Evolutionary conservation across 352 stramenopile species (phyloP), one percentile per base, ranked within the genome.

Genomic region (Pythium myriotylum): DNA sequence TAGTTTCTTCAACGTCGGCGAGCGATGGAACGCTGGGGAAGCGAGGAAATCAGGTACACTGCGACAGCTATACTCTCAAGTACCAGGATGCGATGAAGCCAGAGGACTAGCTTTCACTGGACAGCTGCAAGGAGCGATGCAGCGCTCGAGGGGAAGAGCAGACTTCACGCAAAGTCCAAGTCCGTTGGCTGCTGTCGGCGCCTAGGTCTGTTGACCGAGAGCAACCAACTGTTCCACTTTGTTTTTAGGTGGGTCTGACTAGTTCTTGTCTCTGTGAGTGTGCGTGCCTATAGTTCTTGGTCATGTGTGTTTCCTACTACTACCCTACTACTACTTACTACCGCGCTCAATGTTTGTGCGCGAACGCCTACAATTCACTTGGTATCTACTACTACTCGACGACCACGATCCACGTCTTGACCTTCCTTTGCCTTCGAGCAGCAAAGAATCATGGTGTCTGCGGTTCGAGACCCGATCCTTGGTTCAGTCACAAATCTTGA

Each of bases 301-400:
- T 48, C 35, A 43, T 50, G 20, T 52, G 19, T 66, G 42, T 39
- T 42, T 61, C 57, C 60, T 76, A 69, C 62, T 61, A 68, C 59
- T 72, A 69, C 55, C 53, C 46, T 67, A 70, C 71, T 73, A 59
- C 35, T 79, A 64, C 50, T 68, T 81, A 74, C 69, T 81, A 42
- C 68, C 84, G 75, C 66, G 79, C 65, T 72, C 67, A 63, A 74
- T 64, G 41, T 59, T 42, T 54, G 14, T 41, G 26, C 20, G 43
- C 29, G 17, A 23, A 45, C 40, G 50, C 58, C 50, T 61, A 65
- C 55, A 49, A 65, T 59, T 65, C 58, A 67, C 48, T 65, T 65
- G 49, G 27, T 65, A 29, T 54, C 61, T 67, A 56, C 54, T 72
- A 45, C 48, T 64, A 71, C 54, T 65, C n/a, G 35, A 50, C 20